These are phyloP conservation scores for Solanum hybrid DNA, from an alignment of 305 asterid species.

Conservation along the genomic window DNA sequence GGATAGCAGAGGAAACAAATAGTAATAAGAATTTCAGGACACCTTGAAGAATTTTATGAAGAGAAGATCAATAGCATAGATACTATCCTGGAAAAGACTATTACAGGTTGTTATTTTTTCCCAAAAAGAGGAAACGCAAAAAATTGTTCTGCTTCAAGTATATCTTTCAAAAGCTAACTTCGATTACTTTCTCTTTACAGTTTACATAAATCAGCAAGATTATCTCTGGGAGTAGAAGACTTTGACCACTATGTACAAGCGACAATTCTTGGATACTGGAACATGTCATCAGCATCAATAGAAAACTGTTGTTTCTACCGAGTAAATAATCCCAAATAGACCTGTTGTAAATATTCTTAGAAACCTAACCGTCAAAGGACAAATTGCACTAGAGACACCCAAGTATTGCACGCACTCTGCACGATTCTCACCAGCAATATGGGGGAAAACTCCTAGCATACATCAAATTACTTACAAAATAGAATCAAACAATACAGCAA, in stretches of 20 bases:
- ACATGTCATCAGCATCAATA: not conserved
- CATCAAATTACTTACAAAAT: not conserved
- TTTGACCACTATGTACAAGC: not conserved
- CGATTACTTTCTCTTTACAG: not conserved
- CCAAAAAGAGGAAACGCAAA: not conserved
- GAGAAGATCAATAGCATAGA: not conserved
- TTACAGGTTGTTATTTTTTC: not conserved
- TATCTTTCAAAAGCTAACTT: not conserved
- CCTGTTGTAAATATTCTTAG: not conserved
- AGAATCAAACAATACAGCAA: not conserved
- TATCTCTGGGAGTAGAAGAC: not conserved
- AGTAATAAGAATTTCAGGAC: not conserved
- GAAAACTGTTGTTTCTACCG: not conserved
- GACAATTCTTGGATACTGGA: not conserved
- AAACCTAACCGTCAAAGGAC: not conserved
- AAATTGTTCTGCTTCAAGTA: not conserved
- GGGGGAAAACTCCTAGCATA: not conserved
- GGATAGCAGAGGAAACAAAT: not conserved
- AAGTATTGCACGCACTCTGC: not conserved
- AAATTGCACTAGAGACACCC: not conserved
- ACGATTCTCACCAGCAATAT: not conserved
- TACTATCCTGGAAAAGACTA: not conserved
- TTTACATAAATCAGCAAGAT: not conserved
- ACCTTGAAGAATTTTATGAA: not conserved
- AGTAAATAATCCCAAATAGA: not conserved